phyloP scores from a whole-genome alignment of 176 grass and related monocot genomes.

The Oryza coarctata region DNA sequence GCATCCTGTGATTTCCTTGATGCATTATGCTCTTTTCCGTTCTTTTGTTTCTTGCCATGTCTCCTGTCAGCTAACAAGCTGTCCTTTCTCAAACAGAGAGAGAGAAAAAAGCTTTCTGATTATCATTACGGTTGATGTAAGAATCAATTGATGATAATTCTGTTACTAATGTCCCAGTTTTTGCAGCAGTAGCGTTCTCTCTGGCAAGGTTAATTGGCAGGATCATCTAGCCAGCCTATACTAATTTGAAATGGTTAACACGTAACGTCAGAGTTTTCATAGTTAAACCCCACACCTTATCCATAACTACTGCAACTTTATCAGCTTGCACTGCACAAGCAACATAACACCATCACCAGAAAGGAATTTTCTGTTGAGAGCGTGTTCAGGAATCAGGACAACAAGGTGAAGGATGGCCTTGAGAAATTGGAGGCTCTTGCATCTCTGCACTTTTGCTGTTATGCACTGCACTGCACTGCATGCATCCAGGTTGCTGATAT shows the following conservation, averaged over 20 bases:
- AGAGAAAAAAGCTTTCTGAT: neutral
- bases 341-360: neutral
- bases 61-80: neutral
- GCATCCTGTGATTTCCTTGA: neutral
- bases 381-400: neutral
- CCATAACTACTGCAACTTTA: neutral
- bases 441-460: neutral
- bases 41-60: neutral
- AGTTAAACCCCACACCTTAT: too few species aligned
- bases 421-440: neutral
- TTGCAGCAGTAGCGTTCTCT: neutral
- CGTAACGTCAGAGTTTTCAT: too few species aligned
- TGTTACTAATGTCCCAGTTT: neutral
- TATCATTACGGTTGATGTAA: neutral
- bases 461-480: too few species aligned
- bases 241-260: neutral
- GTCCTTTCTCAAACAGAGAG: neutral
- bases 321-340: neutral
- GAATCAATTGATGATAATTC: neutral
- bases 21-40: neutral
- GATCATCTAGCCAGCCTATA: neutral
- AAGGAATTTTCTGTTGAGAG: neutral
- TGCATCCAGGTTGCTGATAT: neutral
- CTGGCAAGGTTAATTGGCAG: neutral
- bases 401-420: constrained; percentile 2